Base-by-base conservation (phyloP, 345 rosid species). In the Dovyalis caffra region DNA sequence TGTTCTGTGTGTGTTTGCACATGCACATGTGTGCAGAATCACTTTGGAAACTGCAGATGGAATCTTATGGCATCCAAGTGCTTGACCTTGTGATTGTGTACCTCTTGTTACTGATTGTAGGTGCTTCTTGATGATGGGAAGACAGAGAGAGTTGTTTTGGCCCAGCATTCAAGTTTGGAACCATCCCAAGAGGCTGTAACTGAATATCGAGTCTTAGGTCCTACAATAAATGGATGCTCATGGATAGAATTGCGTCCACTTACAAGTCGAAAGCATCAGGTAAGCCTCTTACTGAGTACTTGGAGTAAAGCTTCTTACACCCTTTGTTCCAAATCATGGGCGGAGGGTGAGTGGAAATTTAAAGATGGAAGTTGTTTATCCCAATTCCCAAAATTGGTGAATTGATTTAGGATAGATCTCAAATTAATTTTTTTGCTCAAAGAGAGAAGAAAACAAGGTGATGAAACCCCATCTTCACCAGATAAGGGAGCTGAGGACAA, bases 261-360 rank as follows among this genome's bases (percentile, higher is more conserved):
- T 66, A 91, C 98, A 45, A 84, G 91, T 82, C 85, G 91, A 81
- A 94, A 94, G 68, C 97, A 94, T 87, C 98, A 94, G 97, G 98
- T 92, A 12, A 43, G 47, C 47, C 18, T 43, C 18, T 43, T 3
- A 43, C 47, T 40, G 31, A 61, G 49, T n/a, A 47, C n/a, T 75
- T 2, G 43, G 77, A 67, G 58, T 21, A 23, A 15, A 49, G 23
- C 35, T 51, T 34, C 23, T 32, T 5, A n/a, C 26, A 7, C 47
- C 14, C 3, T 20, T 31, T 69, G 62, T 51, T 69, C 37, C 37
- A 43, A 49, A 4, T 31, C 10, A 49, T 10, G 28, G 70, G 38
- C 21, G 20, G 9, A 33, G 29, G 38, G 4, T 35, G 16, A 20
- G 56, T 33, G 15, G 21, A 21, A 32, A n/a, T 20, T 28, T 23